phyloP scores from a whole-genome alignment of 179 eudicot genomes.

The Silene coronaria region DNA sequence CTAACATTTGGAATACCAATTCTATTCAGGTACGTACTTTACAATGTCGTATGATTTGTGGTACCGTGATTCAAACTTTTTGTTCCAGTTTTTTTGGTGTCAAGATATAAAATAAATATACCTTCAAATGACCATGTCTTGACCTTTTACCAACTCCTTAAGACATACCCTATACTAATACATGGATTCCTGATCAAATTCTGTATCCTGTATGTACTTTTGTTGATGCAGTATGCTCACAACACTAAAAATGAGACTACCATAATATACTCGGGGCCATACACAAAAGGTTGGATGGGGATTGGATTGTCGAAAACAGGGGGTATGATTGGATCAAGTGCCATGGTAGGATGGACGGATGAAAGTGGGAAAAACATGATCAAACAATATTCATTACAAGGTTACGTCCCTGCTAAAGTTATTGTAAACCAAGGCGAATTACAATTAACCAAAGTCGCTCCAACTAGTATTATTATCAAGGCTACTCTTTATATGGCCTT shows the following conservation, averaged over 20 bases:
- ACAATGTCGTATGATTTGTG: too few relatives aligned
- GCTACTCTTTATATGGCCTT: conserved; percentile 7
- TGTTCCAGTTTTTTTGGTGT: too few relatives aligned
- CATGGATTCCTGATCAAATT: background rate
- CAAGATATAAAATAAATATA: too few relatives aligned
- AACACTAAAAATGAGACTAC: background rate
- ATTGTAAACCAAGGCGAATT: conserved; percentile 14
- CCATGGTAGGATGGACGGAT: conserved; percentile 14
- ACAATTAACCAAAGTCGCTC: conserved; percentile 9
- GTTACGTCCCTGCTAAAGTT: background rate
- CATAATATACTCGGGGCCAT: conserved; percentile 17
- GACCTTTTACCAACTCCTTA: too few relatives aligned
- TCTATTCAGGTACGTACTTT: conserved; percentile 16
- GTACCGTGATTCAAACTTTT: too few relatives aligned
- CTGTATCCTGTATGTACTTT: too few relatives aligned
- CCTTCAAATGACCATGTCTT: background rate
- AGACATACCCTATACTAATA: too few relatives aligned
- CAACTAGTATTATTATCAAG: background rate
- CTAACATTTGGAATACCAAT: conserved; percentile 3
- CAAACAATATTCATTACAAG: conserved; percentile 18
- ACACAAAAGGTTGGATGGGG: conserved; percentile 15
- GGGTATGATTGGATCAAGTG: conserved; percentile 19
- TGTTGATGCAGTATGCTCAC: conserved; percentile 9
- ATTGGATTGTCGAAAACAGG: conserved; percentile 16
- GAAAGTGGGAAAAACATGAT: background rate